Evolutionary conservation across 805 yeast species (phyloP), one percentile per base, ranked within the genome.

Genomic region (Candida ascalaphidarum): DNA sequence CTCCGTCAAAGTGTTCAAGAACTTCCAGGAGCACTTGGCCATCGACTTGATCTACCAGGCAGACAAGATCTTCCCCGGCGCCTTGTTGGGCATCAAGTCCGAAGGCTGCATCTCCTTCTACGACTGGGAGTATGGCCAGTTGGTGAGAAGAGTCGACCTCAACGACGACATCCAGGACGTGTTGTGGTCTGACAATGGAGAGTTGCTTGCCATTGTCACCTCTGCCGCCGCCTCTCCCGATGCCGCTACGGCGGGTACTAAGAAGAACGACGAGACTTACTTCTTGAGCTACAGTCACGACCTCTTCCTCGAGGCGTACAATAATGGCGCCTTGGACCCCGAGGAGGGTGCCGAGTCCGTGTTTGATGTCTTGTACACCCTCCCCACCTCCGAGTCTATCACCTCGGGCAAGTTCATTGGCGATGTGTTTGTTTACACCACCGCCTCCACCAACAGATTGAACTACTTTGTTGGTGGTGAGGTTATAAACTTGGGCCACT

Each of bases 391-490:
- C 3, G 99, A 92, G 52, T 61, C 77, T 12, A 73, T 89, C 21
- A 74, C 82, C 35, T 79, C 94, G 17, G 96, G 96, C 47, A 80
- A 78, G 54, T 92, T 96, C 86, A 86, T 88, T 45, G 98, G 97
- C 41, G 97, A 92, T 61, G 96, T 92, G 25, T 88, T 89, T 53
- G 74, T 92, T 30, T 92, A 81, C 63, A 84, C 96, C 11, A 85
- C 96, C 2, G 48, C 76, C 12, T 68, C 94, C 14, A 50, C 66
- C 22, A 84, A 86, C 60, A 76, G 97, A 55, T 68, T 92, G 49
- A 89, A 88, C 59, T 92, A 92, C 54, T 73, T 86, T 37, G 97
- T 92, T 35, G 98, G 98, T 44, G 94, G 94, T 22, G 83, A 86
- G 48, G 77, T 82, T 14, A 84, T 85, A 55, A 92, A 86, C 50